phyloP scores from a whole-genome alignment of 768 basidiomycete genomes.

The Serpula lacrymans region DNA sequence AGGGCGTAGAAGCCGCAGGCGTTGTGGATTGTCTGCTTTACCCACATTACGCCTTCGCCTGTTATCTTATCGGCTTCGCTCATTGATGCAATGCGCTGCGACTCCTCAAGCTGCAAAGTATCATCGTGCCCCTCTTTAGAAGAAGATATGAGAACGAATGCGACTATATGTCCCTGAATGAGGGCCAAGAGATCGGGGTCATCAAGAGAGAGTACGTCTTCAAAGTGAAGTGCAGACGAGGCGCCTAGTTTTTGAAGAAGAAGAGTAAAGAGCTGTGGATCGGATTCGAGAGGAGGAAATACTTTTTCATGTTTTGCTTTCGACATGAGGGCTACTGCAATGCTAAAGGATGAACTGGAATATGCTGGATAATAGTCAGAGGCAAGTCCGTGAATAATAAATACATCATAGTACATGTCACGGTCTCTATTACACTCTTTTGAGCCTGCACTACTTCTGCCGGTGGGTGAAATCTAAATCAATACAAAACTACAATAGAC shows the following conservation, averaged over 20 bases:
- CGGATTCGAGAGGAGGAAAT: constrained; percentile 38
- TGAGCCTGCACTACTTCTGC: too few species aligned
- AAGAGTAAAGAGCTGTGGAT: constrained; percentile 34
- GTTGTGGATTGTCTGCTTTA: constrained; percentile 35
- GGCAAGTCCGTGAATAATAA: too few species aligned
- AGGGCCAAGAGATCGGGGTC: constrained; percentile 30
- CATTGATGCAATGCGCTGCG: too few species aligned
- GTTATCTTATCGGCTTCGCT: constrained; percentile 19
- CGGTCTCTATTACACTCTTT: too few species aligned
- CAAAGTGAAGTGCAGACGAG: constrained; percentile 23
- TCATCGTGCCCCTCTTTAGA: constrained; percentile 18
- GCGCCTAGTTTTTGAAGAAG: constrained; percentile 31
- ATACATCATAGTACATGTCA: too few species aligned
- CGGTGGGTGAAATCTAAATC: too few species aligned
- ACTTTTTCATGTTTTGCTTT: too few species aligned
- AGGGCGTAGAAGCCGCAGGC: constrained; percentile 37
- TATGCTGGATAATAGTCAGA: too few species aligned
- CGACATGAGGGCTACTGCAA: too few species aligned
- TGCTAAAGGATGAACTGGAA: too few species aligned
- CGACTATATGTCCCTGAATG: constrained; percentile 28
- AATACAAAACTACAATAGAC: too few species aligned
- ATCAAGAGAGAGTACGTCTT: constrained; percentile 33
- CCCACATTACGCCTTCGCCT: constrained; percentile 33
- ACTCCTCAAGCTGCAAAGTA: constrained; percentile 13
- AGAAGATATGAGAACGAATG: constrained; percentile 30